A percentile compares a stretch with the other conserved stretches of the same genome.
phyloP scores from a whole-genome alignment of 768 basidiomycete genomes.

The Kwoniella sp. region DNA sequence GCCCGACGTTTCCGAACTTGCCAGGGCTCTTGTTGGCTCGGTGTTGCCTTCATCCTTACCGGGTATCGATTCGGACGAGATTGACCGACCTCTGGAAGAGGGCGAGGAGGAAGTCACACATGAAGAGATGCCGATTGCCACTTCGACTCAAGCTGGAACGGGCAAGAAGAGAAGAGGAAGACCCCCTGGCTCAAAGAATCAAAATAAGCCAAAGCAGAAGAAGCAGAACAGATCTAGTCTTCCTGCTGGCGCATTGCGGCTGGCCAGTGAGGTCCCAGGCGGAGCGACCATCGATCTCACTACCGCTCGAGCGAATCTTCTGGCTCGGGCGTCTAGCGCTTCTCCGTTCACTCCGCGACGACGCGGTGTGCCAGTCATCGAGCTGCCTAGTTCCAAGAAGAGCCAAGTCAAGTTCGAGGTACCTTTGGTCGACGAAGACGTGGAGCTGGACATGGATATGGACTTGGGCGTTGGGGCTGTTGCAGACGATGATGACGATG shows the following conservation, averaged over 20 bases:
- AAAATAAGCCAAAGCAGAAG: not conserved
- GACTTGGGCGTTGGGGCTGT: not conserved
- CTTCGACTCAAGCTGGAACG: not conserved
- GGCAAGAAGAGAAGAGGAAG: conserved; percentile 4
- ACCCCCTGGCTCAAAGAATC: not conserved
- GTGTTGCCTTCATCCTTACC: not conserved
- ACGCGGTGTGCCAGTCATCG: conserved; percentile 1
- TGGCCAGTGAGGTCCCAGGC: not conserved
- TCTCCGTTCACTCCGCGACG: not conserved
- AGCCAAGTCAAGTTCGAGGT: not conserved
- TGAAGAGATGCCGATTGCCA: not conserved
- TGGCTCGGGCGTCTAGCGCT: not conserved
- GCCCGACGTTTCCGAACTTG: conserved; percentile 9
- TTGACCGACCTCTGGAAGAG: not conserved
- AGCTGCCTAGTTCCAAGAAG: conserved; percentile 6
- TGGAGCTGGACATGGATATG: conserved; percentile 1
- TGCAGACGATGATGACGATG: not conserved
- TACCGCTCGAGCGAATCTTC: not conserved
- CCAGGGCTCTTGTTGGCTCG: conserved; percentile 9
- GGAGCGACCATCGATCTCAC: not conserved
- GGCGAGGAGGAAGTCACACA: conserved; percentile 8
- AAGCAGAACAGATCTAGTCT: not conserved
- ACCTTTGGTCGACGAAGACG: conserved; percentile 1
- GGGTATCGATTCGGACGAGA: not conserved
- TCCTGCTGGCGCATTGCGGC: not conserved